Evolutionary conservation across 306 rosid species (phyloP), one percentile per base, ranked within the genome.

Genomic region (Quercus bicolor): DNA sequence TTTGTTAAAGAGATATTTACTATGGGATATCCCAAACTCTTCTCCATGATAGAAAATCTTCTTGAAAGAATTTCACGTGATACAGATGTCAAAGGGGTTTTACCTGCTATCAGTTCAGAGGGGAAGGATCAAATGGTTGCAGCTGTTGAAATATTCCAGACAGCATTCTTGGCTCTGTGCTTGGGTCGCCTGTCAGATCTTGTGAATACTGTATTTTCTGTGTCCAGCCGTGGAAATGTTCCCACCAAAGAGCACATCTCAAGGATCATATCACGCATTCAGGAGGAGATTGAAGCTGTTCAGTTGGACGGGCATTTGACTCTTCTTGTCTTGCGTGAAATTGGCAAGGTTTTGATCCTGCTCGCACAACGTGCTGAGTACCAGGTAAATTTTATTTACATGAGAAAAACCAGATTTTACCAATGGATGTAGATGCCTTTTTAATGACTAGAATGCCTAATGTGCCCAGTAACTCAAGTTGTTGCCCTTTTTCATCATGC

Each of bases 241-340:
- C 99, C 99, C 51, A 86, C 96, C 61, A 93, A 89, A 84, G 99
- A 96, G 75, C 98, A 96, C 69, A 96, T 96, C 75, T 89, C 92
- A 66, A 91, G 86, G 83, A 88, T 95, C 56, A 84, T 89, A 85
- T 87, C 89, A 76, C 91, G 97, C 45, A 88, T 96, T 70, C 98
- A 93, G 83, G 98, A 96, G 82, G 99, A 96, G 89, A 90, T 96
- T 75, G 97, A 96, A 85, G 83, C 94, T 84, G 99, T 91, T 85
- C 99, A 93, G 87, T 31, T 90, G 86, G 99, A 95, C 76, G 97
- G 93, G 53, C 98, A 90, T 37, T 83, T 96, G 81, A 96, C 99
- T 54, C 99, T 96, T 86, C 98, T 96, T 74, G 98, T 96, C 76
- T 84, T 96, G 80, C 98, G 84, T 83, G 98, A 96, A 88, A 92